Percentiles rank a stretch among this genome's conserved stretches.
Evolutionary conservation across 257 asterid species (phyloP).

Genomic region (Solanum megistacrolobum): DNA sequence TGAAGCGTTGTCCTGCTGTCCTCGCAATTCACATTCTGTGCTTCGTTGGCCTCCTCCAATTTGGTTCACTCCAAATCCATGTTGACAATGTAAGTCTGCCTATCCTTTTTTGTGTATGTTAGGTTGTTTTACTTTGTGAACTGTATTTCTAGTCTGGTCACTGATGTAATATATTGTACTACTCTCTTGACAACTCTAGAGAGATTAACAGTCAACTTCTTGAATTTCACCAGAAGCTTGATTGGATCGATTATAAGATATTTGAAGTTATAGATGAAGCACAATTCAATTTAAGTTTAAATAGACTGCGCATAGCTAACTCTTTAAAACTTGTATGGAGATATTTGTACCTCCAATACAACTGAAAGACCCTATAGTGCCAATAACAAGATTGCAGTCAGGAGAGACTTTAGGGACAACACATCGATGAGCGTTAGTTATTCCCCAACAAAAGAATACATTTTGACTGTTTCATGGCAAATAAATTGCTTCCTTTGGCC

Average conservation of each 20-base stretch:
- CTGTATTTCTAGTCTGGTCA: neutral
- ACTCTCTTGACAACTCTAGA: neutral
- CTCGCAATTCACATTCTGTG: constrained; percentile 30
- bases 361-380: neutral
- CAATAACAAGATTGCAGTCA: neutral
- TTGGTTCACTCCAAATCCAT: constrained; percentile 66
- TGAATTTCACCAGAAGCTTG: neutral
- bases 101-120: neutral
- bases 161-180: neutral
- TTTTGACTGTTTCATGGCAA: neutral
- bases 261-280: neutral
- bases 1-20: constrained; percentile 39
- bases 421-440: neutral
- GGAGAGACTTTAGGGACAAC: neutral
- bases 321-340: neutral
- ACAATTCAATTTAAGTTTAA: neutral
- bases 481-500: neutral
- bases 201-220: neutral
- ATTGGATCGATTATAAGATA: neutral
- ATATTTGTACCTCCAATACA: neutral
- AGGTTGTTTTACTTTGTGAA: neutral
- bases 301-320: neutral
- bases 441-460: neutral
- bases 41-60: constrained; percentile 41
- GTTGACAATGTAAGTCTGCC: constrained; percentile 26